These are phyloP conservation scores for Eustoma russellianum DNA, from an alignment of 257 asterid genomes.

Conservation along the genomic window DNA sequence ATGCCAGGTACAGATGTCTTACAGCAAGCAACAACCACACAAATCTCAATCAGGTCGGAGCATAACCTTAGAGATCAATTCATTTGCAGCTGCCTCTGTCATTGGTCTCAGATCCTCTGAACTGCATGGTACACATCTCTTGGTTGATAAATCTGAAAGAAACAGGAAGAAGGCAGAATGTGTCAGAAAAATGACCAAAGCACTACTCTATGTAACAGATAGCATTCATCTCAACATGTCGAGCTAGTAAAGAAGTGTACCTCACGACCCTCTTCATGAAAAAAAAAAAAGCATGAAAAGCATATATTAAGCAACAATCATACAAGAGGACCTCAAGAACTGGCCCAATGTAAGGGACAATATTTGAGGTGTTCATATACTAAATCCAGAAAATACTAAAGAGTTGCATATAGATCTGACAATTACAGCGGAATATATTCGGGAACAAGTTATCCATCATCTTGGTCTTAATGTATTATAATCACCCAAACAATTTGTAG, in stretches of 20 bases:
- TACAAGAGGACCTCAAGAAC: too few relatives aligned
- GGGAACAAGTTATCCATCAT: neutral
- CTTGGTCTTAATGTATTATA: neutral
- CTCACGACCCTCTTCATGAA: too few relatives aligned
- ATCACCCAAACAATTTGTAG: neutral
- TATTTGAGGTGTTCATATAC: too few relatives aligned
- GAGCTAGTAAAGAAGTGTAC: too few relatives aligned
- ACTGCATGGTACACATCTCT: conserved; percentile 56
- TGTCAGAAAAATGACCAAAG: neutral
- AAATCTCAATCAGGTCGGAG: neutral
- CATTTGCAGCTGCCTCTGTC: conserved; percentile 30
- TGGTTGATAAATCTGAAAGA: conserved; percentile 59
- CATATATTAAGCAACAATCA: too few relatives aligned
- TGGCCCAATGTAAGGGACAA: too few relatives aligned
- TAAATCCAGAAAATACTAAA: too few relatives aligned
- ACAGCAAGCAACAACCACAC: neutral
- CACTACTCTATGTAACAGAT: neutral
- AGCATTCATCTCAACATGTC: too few relatives aligned
- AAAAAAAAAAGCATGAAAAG: too few relatives aligned
- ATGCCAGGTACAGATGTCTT: neutral
- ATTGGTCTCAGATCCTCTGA: conserved; percentile 30
- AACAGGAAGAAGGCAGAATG: conserved; percentile 4
- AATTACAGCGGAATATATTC: too few relatives aligned
- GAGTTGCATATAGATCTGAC: too few relatives aligned
- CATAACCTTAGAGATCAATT: conserved; percentile 24